Base-by-base conservation (phyloP, 2,329 filamentous ascomycete genomes). In the Metarhizium rileyi region DNA sequence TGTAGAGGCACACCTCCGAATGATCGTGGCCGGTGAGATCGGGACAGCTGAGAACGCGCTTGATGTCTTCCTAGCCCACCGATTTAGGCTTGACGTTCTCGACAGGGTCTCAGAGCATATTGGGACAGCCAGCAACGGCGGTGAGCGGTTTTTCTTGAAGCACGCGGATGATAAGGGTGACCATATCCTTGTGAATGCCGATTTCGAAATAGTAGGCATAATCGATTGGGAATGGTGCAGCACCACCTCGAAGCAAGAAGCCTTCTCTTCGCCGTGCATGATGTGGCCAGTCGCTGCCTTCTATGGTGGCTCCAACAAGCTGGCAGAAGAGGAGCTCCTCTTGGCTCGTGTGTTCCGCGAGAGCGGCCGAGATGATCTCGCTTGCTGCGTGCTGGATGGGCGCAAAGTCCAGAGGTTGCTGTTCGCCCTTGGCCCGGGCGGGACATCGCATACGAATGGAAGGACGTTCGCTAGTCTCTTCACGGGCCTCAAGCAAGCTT, bases 151-250 rank as follows among this genome's bases (percentile, higher is more conserved):
- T 55, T 73, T 67, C 50, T 56, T 75, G 4, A 72, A 69, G 44
- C 70, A 75, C 53, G 61, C 62, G 5, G 69, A 75, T 46, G 70
- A 74, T 47, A 74, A 73, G 55, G 70, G 67, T 1, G 67, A 71
- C 47, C 69, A 74, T 42, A 61, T 75, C 12, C 57, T 75, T 3
- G 63, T 67, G 1, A 66, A 75, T 48, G 61, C 69, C 3, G 51
- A 70, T 3, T 69, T 61, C 50, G 68, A 70, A 44, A 67, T 75
- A 26, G 71, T 65, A 6, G 69, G 68, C 22, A 46, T 56, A n/a
- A 53, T 55, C 16, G 51, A 53, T 36, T 55, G 54, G 53, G 46
- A 43, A 14, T 52, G 42, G 47, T 61, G 65, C 22, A 48, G 44
- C 4, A 62, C 61, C 2, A 55, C 47, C 3, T 58, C 60, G 5